Conservation (phyloP, 2,329 filamentous ascomycete species). For the Annulohypoxylon truncatum region DNA sequence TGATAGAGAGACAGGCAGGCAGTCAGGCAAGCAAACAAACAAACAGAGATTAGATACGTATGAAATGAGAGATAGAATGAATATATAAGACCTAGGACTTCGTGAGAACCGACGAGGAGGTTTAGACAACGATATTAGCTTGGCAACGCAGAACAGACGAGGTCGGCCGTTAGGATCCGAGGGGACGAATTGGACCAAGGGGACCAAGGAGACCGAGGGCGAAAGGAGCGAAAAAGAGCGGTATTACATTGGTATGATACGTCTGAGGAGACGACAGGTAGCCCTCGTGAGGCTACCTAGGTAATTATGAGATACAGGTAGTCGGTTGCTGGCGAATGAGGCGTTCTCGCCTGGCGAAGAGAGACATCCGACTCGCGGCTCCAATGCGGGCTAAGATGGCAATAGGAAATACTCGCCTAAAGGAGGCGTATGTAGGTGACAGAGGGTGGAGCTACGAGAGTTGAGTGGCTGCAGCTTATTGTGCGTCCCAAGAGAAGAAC, state of each 20-base stretch:
- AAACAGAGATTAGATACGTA: conserved; percentile 3
- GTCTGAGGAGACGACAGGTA: conserved; percentile 32
- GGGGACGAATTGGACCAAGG: conserved; percentile 10
- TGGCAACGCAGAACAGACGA: conserved; percentile 16
- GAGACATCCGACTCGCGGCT: conserved; percentile 38
- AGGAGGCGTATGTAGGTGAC: conserved; percentile 33
- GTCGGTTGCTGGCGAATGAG: conserved; percentile 36
- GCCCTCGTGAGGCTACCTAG: conserved; percentile 27
- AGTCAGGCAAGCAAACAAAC: not conserved
- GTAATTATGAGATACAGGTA: conserved; percentile 26
- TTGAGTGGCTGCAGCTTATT: conserved; percentile 33
- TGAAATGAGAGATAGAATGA: not conserved
- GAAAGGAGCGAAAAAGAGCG: conserved; percentile 25
- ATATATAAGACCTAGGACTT: conserved; percentile 15
- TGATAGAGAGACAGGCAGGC: not conserved
- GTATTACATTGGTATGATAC: conserved; percentile 31
- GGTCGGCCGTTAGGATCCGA: conserved; percentile 16
- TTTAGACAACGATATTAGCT: conserved; percentile 16
- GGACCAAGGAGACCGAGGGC: conserved; percentile 7
- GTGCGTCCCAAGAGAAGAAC: conserved; percentile 14
- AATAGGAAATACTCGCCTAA: conserved; percentile 42
- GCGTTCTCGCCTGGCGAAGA: conserved; percentile 34
- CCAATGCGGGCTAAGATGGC: conserved; percentile 28
- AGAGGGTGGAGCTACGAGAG: conserved; percentile 32
- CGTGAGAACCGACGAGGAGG: conserved; percentile 3